Conservation (phyloP, 1,284 basidiomycete genomes). For the Bondarzewia mesenterica region DNA sequence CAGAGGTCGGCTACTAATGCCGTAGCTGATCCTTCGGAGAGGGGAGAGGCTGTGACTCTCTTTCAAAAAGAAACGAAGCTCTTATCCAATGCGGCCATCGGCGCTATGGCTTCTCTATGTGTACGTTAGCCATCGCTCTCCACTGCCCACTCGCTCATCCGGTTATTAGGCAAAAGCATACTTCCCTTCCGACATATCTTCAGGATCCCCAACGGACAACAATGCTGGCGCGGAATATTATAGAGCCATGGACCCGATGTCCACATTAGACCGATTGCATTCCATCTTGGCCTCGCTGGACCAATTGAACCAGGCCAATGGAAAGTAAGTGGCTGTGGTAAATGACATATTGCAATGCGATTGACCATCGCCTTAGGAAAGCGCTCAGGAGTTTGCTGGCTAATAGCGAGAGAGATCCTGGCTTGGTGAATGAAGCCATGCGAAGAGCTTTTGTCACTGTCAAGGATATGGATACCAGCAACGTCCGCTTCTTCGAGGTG, state of each 20-base stretch:
- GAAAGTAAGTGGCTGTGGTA: conserved; percentile 42
- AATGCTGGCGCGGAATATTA: conserved; percentile 34
- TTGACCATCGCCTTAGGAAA: conserved; percentile 43
- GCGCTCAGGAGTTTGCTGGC: conserved; percentile 69
- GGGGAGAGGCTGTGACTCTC: conserved; percentile 51
- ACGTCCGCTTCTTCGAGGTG: conserved; percentile 71
- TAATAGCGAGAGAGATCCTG: conserved; percentile 49
- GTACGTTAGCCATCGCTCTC: conserved; percentile 44
- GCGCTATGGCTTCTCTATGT: conserved; percentile 81
- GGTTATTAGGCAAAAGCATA: conserved; percentile 64
- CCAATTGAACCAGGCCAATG: conserved; percentile 38
- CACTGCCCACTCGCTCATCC: conserved; percentile 7
- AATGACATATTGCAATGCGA: conserved; percentile 2
- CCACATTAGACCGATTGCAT: conserved; percentile 55
- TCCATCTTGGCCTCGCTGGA: conserved; percentile 60
- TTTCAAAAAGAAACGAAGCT: conserved; percentile 68
- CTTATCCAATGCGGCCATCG: conserved; percentile 72
- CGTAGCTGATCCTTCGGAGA: conserved; percentile 35
- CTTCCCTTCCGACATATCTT: conserved; percentile 52
- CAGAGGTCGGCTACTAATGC: conserved; percentile 61
- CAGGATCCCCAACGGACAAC: conserved; percentile 55
- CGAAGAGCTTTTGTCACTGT: conserved; percentile 64
- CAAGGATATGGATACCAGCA: conserved; percentile 45
- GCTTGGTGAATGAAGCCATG: conserved; percentile 66
- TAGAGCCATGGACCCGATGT: conserved; percentile 43